A percentile compares a stretch with the other conserved stretches of the same genome.
These are phyloP conservation scores for Metarhizium rileyi DNA, from an alignment of 2,329 filamentous ascomycete genomes.

Conservation along the genomic window DNA sequence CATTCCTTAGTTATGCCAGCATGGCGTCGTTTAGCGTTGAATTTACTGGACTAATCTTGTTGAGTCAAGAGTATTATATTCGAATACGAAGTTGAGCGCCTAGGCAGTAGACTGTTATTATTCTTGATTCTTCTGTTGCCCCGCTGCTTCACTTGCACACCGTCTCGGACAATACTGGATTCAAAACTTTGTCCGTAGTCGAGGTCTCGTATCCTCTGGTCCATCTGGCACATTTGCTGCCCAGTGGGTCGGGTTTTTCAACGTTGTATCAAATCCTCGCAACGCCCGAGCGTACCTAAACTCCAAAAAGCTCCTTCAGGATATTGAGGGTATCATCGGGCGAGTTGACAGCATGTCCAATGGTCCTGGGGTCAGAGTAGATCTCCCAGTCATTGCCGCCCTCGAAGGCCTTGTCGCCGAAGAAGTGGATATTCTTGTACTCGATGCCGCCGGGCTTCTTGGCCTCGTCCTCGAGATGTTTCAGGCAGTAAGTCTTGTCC, in stretches of 20 bases:
- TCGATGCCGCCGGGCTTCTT: constrained; percentile 57
- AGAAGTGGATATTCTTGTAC: constrained; percentile 92
- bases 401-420: constrained; percentile 86
- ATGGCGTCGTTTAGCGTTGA: neutral
- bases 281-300: constrained; percentile 31
- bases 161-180: too few species aligned
- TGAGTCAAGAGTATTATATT: neutral
- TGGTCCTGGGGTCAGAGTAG: constrained; percentile 69
- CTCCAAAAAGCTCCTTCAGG: constrained; percentile 70
- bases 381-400: constrained; percentile 98
- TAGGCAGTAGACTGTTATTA: neutral
- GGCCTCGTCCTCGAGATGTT: constrained; percentile 75
- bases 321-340: constrained; percentile 75
- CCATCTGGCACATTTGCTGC: neutral
- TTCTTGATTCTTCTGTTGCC: too few species aligned
- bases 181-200: too few species aligned
- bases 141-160: too few species aligned
- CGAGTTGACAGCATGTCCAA: constrained; percentile 72
- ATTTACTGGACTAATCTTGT: neutral
- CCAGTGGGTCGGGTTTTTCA: neutral
- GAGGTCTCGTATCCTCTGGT: neutral
- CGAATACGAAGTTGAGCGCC: neutral
- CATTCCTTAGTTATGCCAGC: neutral
- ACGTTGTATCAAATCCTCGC: neutral
- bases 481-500: constrained; percentile 97